Conservation (phyloP, 2,329 filamentous ascomycete genomes). For the Mollisiaceae sp. region DNA sequence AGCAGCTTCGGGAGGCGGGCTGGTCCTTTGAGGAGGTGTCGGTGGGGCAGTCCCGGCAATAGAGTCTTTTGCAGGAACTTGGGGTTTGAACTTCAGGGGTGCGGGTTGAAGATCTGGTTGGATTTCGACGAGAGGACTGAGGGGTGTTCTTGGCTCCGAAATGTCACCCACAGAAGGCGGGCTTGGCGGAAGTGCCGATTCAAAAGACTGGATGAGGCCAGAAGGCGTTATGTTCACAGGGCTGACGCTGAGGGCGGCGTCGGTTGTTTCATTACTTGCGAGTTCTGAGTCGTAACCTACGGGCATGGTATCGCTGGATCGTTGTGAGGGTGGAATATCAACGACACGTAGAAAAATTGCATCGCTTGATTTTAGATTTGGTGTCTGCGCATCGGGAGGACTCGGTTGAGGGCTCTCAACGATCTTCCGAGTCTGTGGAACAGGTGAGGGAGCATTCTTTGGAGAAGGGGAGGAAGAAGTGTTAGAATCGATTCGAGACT, state of each 20-base stretch:
- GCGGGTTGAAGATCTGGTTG: slow-evolving; percentile 2
- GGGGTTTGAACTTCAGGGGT: background rate
- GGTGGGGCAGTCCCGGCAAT: background rate
- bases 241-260: background rate
- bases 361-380: background rate
- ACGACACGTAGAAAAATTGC: background rate
- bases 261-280: background rate
- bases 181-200: background rate
- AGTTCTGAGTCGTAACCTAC: background rate
- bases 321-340: background rate
- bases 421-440: background rate
- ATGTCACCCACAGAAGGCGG: background rate
- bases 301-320: background rate
- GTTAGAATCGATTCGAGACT: background rate
- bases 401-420: background rate
- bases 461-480: background rate
- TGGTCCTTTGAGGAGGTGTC: background rate
- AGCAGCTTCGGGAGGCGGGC: background rate
- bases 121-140: background rate
- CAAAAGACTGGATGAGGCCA: background rate
- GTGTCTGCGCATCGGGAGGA: background rate
- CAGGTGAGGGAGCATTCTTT: background rate
- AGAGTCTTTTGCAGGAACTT: background rate
- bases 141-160: background rate
- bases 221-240: background rate